Conservation (phyloP, 768 basidiomycete species). For the Leccinum incarnatum region DNA sequence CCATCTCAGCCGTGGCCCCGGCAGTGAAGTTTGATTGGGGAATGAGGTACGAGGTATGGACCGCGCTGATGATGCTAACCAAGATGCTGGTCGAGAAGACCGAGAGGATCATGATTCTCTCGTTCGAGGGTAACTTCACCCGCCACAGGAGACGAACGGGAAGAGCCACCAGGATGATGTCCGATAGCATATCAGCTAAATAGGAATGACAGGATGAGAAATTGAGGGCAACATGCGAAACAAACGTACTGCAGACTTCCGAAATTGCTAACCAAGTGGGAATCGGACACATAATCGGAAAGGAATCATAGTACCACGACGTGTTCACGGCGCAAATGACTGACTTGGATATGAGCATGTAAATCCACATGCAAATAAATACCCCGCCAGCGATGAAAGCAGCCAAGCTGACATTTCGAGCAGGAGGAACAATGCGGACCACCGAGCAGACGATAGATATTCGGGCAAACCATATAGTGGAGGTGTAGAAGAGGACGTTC, state of each 20-base stretch:
- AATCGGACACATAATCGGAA: slow-evolving; percentile 41
- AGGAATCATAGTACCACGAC: slow-evolving; percentile 37
- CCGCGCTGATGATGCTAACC: slow-evolving; percentile 43
- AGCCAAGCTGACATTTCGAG: neutral
- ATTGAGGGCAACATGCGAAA: neutral
- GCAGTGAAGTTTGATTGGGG: slow-evolving; percentile 14
- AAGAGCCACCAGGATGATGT: slow-evolving; percentile 42
- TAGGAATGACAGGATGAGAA: neutral
- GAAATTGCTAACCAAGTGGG: slow-evolving; percentile 46
- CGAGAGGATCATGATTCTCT: slow-evolving; percentile 38
- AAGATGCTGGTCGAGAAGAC: slow-evolving; percentile 55
- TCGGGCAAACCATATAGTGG: slow-evolving; percentile 27
- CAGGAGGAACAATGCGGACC: slow-evolving; percentile 23
- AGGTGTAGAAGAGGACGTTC: slow-evolving; percentile 20
- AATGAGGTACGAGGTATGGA: slow-evolving; percentile 44
- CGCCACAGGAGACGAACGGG: slow-evolving; percentile 46
- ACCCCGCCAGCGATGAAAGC: slow-evolving; percentile 2
- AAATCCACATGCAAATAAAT: slow-evolving; percentile 21
- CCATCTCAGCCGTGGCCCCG: slow-evolving; percentile 38
- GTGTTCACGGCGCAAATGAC: slow-evolving; percentile 41
- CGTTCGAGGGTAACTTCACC: slow-evolving; percentile 39
- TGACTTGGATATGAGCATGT: slow-evolving; percentile 19
- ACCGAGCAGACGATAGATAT: slow-evolving; percentile 26
- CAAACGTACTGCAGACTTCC: slow-evolving; percentile 50
- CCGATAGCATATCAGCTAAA: slow-evolving; percentile 48